A percentile compares a stretch with the other conserved stretches of the same genome.
Evolutionary conservation across 768 basidiomycete species (phyloP).

Genomic region (Boletus sp.): DNA sequence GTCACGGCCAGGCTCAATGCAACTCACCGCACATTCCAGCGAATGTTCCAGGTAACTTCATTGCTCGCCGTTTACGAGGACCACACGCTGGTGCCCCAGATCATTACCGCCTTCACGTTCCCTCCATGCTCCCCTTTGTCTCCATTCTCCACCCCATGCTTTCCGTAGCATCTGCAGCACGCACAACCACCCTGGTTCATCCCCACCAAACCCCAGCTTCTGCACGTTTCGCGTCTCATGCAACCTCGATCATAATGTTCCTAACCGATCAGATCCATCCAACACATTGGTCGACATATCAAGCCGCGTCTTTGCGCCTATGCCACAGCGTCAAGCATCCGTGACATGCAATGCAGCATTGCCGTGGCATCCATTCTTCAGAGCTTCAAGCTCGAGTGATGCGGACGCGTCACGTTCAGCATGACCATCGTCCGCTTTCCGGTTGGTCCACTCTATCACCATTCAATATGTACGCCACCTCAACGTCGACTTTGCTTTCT

Average conservation of each 20-base stretch:
- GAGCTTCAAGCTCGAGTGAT: conserved; percentile 2
- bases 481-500: conserved; percentile 10
- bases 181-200: conserved; percentile 6
- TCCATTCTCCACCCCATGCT: conserved; percentile 17
- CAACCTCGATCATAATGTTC: conserved; percentile 2
- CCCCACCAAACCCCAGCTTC: conserved; percentile 12
- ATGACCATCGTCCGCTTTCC: conserved; percentile 7
- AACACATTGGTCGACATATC: background rate
- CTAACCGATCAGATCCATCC: conserved; percentile 21
- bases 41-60: background rate
- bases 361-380: conserved; percentile 13
- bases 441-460: conserved; percentile 24
- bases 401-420: conserved; percentile 1
- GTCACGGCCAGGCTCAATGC: background rate
- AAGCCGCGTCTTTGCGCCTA: conserved; percentile 5
- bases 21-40: background rate
- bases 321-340: conserved; percentile 5
- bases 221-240: background rate
- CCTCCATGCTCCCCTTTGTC: conserved; percentile 16
- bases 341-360: conserved; percentile 13
- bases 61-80: conserved; percentile 3
- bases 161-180: conserved; percentile 12
- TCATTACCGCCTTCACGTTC: conserved; percentile 29
- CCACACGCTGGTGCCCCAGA: background rate
- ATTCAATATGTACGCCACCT: conserved; percentile 6